Conservation (phyloP, 306 rosid genomes). For the Rosa lucieae region DNA sequence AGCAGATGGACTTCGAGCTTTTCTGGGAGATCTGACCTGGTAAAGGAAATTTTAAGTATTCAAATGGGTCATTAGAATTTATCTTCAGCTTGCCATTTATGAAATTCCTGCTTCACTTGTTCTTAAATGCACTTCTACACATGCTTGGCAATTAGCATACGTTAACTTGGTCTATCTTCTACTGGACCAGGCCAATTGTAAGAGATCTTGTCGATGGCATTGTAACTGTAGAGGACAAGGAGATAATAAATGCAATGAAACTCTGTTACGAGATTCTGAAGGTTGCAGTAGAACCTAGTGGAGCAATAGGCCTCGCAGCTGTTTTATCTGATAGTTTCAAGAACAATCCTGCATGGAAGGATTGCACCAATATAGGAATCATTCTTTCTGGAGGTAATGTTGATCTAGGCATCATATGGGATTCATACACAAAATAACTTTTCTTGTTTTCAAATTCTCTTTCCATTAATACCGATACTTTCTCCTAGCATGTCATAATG, state of each 20-base stretch:
- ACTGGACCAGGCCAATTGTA: conserved; percentile 66
- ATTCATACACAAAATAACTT: conserved; percentile 51
- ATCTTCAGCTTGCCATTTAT: neutral
- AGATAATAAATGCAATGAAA: conserved; percentile 78
- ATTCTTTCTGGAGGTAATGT: conserved; percentile 87
- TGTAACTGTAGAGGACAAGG: conserved; percentile 71
- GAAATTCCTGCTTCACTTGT: neutral
- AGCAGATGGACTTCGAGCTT: conserved; percentile 90
- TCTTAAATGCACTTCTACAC: neutral
- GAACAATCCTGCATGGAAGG: conserved; percentile 65
- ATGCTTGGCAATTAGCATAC: conserved; percentile 6
- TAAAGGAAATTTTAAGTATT: conserved; percentile 28
- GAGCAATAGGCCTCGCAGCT: conserved; percentile 96
- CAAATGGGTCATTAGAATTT: conserved; percentile 23
- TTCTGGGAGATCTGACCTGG: conserved; percentile 86
- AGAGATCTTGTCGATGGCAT: conserved; percentile 82
- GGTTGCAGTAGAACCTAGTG: conserved; percentile 85
- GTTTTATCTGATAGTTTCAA: conserved; percentile 73
- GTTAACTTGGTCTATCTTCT: neutral
- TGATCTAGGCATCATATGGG: conserved; percentile 69
- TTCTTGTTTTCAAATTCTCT: conserved; percentile 7
- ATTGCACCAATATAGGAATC: conserved; percentile 69
- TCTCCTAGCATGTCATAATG: neutral
- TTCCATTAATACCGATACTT: neutral
- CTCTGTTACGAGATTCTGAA: conserved; percentile 75